A percentile compares a stretch with the other conserved stretches of the same genome.
phyloP scores from a whole-genome alignment of 495 filamentous ascomycete genomes.

The Clavariopsis aquatica region DNA sequence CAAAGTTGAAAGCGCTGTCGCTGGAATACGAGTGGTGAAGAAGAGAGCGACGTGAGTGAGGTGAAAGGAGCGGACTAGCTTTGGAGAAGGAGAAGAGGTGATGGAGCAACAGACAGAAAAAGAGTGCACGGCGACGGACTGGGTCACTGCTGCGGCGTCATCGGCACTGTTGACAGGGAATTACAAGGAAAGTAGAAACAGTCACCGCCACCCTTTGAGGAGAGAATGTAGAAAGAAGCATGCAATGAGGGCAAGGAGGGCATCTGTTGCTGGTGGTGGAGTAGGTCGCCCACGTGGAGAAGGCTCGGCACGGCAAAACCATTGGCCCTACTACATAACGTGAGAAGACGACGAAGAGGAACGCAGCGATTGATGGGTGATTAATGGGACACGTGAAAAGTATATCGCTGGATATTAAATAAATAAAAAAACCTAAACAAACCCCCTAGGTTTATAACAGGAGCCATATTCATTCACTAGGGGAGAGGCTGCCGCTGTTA shows the following conservation, averaged over 20 bases:
- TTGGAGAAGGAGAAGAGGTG: conserved; percentile 34
- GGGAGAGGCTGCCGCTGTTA: neutral
- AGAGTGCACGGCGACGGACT: neutral
- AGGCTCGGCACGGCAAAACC: conserved; percentile 45
- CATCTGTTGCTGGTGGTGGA: conserved; percentile 14
- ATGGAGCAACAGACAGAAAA: conserved; percentile 18
- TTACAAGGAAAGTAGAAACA: conserved; percentile 4
- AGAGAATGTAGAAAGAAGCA: conserved; percentile 24
- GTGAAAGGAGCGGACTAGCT: conserved; percentile 38
- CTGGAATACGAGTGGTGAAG: conserved; percentile 20
- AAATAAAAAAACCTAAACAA: neutral
- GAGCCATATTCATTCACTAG: conserved; percentile 7
- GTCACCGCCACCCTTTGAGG: conserved; percentile 5
- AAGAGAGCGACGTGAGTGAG: conserved; percentile 1
- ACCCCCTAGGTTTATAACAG: neutral
- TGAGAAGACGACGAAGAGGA: too few species aligned
- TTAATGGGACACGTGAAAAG: neutral
- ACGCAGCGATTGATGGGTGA: too few species aligned
- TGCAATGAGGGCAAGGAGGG: conserved; percentile 6
- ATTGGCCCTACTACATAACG: conserved; percentile 66
- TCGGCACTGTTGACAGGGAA: conserved; percentile 20
- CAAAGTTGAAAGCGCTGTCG: conserved; percentile 29
- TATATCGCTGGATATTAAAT: neutral
- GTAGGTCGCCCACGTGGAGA: conserved; percentile 21
- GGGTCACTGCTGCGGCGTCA: neutral